Conservation (phyloP, 2,329 filamentous ascomycete species). For the Aspergillus sojae region DNA sequence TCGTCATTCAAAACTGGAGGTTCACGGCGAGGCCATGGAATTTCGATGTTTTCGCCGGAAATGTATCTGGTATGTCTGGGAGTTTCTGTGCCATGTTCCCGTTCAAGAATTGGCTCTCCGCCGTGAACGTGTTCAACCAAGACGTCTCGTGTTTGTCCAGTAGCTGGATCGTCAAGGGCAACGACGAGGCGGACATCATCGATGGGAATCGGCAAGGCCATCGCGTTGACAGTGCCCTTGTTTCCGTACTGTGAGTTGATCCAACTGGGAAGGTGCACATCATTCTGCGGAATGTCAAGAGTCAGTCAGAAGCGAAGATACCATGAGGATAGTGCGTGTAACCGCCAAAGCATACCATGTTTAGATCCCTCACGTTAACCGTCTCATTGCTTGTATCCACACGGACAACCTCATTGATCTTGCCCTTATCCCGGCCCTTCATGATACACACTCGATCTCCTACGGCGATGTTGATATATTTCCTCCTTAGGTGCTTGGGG, state of each 20-base stretch:
- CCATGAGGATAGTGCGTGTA: background rate
- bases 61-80: conserved; percentile 58
- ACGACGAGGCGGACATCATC: conserved; percentile 79
- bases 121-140: conserved; percentile 73
- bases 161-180: conserved; percentile 67
- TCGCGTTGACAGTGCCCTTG: conserved; percentile 48
- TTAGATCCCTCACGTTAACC: conserved; percentile 63
- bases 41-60: conserved; percentile 69
- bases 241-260: conserved; percentile 38
- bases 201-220: conserved; percentile 65
- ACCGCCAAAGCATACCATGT: conserved; percentile 57
- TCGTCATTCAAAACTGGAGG: conserved; percentile 57
- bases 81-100: conserved; percentile 47
- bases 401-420: conserved; percentile 71
- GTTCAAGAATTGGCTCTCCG: conserved; percentile 54
- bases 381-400: conserved; percentile 60
- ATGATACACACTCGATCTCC: conserved; percentile 83
- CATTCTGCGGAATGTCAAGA: conserved; percentile 34
- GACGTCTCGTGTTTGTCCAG: conserved; percentile 69
- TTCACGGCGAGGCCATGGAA: conserved; percentile 72
- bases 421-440: conserved; percentile 77
- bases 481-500: conserved; percentile 41
- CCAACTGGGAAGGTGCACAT: conserved; percentile 45
- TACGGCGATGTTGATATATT: conserved; percentile 62
- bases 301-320: conserved; percentile 3